A percentile compares a stretch with the other conserved stretches of the same genome.
Evolutionary conservation across 495 filamentous ascomycete genomes (phyloP).

Genomic region (Aspergillus cavernicola): DNA sequence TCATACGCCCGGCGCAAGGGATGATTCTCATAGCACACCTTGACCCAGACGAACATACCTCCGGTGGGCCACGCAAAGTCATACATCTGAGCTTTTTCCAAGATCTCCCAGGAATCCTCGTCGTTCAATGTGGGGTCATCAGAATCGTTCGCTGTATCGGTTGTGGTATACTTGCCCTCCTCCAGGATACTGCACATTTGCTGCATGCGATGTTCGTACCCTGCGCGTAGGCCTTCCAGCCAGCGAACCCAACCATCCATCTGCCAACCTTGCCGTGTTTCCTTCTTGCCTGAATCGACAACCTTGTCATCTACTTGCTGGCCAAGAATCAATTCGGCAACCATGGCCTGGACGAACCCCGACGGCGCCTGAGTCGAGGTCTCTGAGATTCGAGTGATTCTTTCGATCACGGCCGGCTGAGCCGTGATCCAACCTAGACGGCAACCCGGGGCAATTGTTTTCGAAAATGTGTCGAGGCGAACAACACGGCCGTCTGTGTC

Average conservation of each 20-base stretch:
- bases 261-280: conserved; percentile 60
- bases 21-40: conserved; percentile 63
- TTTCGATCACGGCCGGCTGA: conserved; percentile 72
- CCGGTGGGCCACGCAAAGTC: conserved; percentile 76
- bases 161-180: conserved; percentile 50
- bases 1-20: conserved; percentile 55
- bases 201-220: conserved; percentile 80
- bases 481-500: conserved; percentile 87
- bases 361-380: conserved; percentile 75
- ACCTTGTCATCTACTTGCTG: conserved; percentile 40
- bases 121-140: conserved; percentile 31
- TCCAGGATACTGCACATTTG: conserved; percentile 69
- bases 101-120: conserved; percentile 58
- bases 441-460: conserved; percentile 74
- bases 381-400: conserved; percentile 68
- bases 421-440: conserved; percentile 77
- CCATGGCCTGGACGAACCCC: conserved; percentile 80
- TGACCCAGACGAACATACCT: conserved; percentile 91
- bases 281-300: conserved; percentile 23
- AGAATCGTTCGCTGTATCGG: conserved; percentile 39
- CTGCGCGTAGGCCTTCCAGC: conserved; percentile 74
- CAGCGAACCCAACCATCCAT: conserved; percentile 85
- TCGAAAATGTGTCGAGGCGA: conserved; percentile 79
- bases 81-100: conserved; percentile 67
- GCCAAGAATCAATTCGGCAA: conserved; percentile 74